A percentile compares a stretch with the other conserved stretches of the same genome.
These are phyloP conservation scores for Globisporangium spiculum DNA, from an alignment of 352 stramenopile genomes.

Conservation along the genomic window DNA sequence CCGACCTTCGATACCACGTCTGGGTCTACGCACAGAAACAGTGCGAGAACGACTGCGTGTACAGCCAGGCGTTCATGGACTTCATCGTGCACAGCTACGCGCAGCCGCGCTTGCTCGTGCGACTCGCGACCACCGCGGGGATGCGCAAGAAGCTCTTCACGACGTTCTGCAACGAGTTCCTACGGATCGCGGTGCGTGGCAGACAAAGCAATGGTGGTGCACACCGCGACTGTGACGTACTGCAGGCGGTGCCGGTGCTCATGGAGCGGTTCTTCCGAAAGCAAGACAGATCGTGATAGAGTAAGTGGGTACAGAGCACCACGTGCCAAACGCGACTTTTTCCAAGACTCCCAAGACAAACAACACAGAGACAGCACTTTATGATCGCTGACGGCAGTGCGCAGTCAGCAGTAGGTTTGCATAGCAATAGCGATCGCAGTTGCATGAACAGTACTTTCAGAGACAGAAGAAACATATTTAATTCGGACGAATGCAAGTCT, in stretches of 20 bases:
- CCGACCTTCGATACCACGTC: slow-evolving; percentile 35
- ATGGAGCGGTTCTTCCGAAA: slow-evolving; percentile 7
- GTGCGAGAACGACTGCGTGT: slow-evolving; percentile 32
- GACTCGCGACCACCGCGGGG: slow-evolving; percentile 8
- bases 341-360: no score
- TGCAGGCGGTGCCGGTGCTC: background rate
- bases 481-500: no score
- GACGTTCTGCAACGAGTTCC: slow-evolving; percentile 14
- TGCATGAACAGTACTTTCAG: background rate
- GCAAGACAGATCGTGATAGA: background rate
- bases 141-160: slow-evolving; percentile 16
- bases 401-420: background rate
- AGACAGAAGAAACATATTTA: no score
- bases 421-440: background rate
- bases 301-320: no score
- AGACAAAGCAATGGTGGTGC: background rate
- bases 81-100: slow-evolving; percentile 41
- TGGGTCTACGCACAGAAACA: slow-evolving; percentile 35
- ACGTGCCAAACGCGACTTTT: no score
- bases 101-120: slow-evolving; percentile 19
- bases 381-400: background rate
- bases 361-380: no score
- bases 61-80: slow-evolving; percentile 40
- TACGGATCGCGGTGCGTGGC: slow-evolving; percentile 23
- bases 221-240: background rate